Percentiles rank a stretch among this genome's conserved stretches.
Conservation (phyloP, 208 protist species). For the Trypanosoma theileri region DNA sequence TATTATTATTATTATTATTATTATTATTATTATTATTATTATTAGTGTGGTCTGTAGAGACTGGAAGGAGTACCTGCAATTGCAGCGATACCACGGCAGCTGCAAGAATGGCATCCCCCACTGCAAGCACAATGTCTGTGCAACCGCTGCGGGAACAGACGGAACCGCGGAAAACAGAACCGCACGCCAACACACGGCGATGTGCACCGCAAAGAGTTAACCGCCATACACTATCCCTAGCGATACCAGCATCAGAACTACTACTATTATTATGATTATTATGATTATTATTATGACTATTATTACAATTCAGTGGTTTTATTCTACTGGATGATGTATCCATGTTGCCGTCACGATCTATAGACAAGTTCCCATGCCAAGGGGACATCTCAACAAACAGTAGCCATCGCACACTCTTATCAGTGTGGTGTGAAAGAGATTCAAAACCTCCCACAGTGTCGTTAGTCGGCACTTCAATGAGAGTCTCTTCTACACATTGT, state of each 20-base stretch:
- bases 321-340: not conserved
- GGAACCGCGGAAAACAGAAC: conserved; percentile 14
- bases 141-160: conserved; percentile 15
- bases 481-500: no score
- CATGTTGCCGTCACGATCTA: not conserved
- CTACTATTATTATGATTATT: not conserved
- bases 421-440: no score
- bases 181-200: conserved; percentile 4
- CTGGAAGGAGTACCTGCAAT: conserved; percentile 10
- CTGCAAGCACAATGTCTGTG: conserved; percentile 17
- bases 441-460: no score
- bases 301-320: not conserved
- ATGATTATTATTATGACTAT: not conserved
- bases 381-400: conserved; percentile 17
- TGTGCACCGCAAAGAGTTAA: conserved; percentile 17
- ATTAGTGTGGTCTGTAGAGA: not conserved
- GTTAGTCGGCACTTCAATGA: no score
- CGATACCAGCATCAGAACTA: not conserved
- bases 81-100: conserved; percentile 16
- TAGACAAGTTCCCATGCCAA: not conserved
- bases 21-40: no score
- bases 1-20: no score
- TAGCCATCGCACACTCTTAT: not conserved
- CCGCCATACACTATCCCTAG: not conserved
- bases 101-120: conserved; percentile 14